phyloP scores from a whole-genome alignment of 2,329 filamentous ascomycete genomes.

The Colletotrichum sp. region DNA sequence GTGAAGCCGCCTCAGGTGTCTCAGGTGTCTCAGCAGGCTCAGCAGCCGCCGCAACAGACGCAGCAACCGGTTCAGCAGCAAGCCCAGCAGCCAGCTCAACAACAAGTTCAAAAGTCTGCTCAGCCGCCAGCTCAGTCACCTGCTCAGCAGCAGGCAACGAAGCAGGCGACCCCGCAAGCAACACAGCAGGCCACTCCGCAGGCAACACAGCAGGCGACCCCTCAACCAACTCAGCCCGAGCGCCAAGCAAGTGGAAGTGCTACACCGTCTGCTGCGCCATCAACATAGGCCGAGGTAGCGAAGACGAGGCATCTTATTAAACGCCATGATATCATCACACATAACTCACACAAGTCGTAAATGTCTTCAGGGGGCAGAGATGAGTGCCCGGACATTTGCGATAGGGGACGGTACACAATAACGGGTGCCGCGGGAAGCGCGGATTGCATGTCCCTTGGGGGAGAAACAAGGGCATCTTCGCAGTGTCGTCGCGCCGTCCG shows the following conservation, averaged over 20 bases:
- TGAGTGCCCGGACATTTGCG: background rate
- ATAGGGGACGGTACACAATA: background rate
- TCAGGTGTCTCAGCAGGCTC: slow-evolving; percentile 14
- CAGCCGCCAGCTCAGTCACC: slow-evolving; percentile 28
- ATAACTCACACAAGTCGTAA: background rate
- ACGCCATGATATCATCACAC: background rate
- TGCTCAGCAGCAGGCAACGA: slow-evolving; percentile 26
- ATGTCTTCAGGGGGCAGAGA: background rate
- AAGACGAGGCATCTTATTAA: too few relatives aligned
- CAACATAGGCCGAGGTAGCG: background rate
- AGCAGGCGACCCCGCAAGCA: slow-evolving; percentile 30
- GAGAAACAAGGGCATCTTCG: background rate
- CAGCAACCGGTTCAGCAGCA: slow-evolving; percentile 30
- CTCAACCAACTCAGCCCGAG: slow-evolving; percentile 6
- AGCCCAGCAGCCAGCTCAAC: slow-evolving; percentile 34
- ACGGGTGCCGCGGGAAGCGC: background rate
- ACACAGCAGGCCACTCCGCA: slow-evolving; percentile 13
- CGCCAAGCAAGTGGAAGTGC: slow-evolving; percentile 45
- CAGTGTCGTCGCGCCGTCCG: slow-evolving; percentile 14
- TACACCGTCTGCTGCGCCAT: slow-evolving; percentile 34
- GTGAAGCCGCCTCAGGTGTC: slow-evolving; percentile 28
- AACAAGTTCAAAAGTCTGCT: slow-evolving; percentile 23
- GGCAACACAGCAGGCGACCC: slow-evolving; percentile 26
- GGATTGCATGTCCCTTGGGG: background rate
- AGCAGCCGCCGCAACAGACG: slow-evolving; percentile 31